Base-by-base conservation (phyloP, 345 rosid genomes). In the Leavenworthia alabamica region DNA sequence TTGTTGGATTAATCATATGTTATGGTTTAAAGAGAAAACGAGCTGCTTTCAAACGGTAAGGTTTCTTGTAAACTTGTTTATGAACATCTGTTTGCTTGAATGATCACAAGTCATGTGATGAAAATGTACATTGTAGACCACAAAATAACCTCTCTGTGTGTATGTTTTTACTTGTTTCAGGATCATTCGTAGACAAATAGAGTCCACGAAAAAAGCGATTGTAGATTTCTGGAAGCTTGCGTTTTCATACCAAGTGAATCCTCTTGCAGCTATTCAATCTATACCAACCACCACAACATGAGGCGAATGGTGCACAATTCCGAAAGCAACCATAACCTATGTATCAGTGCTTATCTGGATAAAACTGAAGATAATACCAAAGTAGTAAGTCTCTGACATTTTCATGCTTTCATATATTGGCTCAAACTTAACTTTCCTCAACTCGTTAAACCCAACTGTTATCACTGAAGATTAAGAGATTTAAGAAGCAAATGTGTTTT, bases 221-320 rank as follows among this genome's bases (percentile, higher is more conserved):
- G 65, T 75, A 39, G 97, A 93, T 64, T 77, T 89, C 50, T 93
- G 97, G 96, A 81, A 73, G 73, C 96, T 89, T 24, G 85, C 95
- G 51, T 89, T 93, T 68, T 87, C 99, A 15, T 87, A 84, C 76
- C 97, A 93, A 56, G 88, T 87, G 58, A 93, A 89, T 42, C 97
- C 97, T 46, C 82, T 93, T 48, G 97, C 94, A 55, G 94, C 90
- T 14, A 81, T 85, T 66, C 96, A 85, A 56, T 75, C 97, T 67
- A 79, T 90, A 49, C 78, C 88, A 52, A 70, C 29, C 69, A 47
- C 45, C 40, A 10, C 60, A 56, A 32, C 70, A 47, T 71, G 64
- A 71, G 45, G 27, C 62, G 35, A 62, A 13, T 57, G 17, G 37
- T 47, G 41, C 10, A 44, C 16, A 50, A 31, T 16, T n/a, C n/a